These are phyloP conservation scores for Sisymbrium altissimum DNA, from an alignment of 345 rosid genomes.

Conservation along the genomic window DNA sequence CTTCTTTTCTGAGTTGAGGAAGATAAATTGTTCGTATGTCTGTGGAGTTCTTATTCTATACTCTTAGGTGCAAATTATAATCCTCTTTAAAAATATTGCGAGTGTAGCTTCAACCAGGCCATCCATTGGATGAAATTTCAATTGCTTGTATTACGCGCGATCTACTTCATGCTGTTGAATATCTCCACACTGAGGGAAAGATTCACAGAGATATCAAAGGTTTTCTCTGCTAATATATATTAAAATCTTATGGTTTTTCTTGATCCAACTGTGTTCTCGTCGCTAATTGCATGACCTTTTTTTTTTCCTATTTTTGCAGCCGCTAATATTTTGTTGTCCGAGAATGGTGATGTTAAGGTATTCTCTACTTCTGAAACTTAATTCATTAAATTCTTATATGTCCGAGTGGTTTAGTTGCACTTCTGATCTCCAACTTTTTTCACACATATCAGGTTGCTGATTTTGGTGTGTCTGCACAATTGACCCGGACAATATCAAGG, in stretches of 20 bases:
- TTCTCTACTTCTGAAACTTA: constrained; percentile 12
- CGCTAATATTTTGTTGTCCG: constrained; percentile 89
- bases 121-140: constrained; percentile 89
- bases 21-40: neutral
- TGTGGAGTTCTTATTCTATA: neutral
- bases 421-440: constrained; percentile 26
- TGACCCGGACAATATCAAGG: constrained; percentile 96
- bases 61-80: constrained; percentile 9
- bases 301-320: constrained; percentile 53
- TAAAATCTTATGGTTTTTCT: neutral
- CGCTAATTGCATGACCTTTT: constrained; percentile 29
- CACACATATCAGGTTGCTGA: constrained; percentile 82
- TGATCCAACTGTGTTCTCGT: constrained; percentile 13
- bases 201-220: constrained; percentile 99
- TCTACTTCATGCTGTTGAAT: constrained; percentile 95
- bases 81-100: constrained; percentile 1
- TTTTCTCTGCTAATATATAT: constrained; percentile 28
- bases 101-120: constrained; percentile 89
- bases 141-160: constrained; percentile 90
- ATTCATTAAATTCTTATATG: neutral
- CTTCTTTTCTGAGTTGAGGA: constrained; percentile 14
- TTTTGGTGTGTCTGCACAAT: constrained; percentile 99
- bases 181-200: constrained; percentile 90
- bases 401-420: neutral
- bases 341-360: constrained; percentile 99